Evolutionary conservation across 768 basidiomycete genomes (phyloP).

Genomic region (Plicaturopsis crispa): DNA sequence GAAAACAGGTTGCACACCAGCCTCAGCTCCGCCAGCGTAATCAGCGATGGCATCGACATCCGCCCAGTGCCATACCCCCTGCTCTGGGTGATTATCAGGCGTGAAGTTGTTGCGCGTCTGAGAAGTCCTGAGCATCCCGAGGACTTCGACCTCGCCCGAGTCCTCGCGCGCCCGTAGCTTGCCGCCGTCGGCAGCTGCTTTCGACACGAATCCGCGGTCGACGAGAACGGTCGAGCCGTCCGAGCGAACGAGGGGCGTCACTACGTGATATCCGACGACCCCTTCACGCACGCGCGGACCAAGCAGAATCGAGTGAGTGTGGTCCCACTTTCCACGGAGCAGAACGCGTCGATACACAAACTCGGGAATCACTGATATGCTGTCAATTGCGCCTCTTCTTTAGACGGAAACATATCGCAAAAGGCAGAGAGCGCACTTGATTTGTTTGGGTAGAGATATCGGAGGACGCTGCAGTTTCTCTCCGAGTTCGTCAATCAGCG

Average conservation of each 20-base stretch:
- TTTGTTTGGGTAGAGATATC: slow-evolving; percentile 67
- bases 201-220: slow-evolving; percentile 83
- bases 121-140: slow-evolving; percentile 83
- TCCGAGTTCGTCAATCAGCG: slow-evolving; percentile 88
- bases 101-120: slow-evolving; percentile 75
- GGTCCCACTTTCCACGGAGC: slow-evolving; percentile 73
- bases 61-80: slow-evolving; percentile 88
- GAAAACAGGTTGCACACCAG: slow-evolving; percentile 79
- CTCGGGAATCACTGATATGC: slow-evolving; percentile 74
- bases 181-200: slow-evolving; percentile 38
- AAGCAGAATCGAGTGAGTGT: slow-evolving; percentile 69
- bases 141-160: slow-evolving; percentile 56
- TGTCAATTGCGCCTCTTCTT: slow-evolving; percentile 29
- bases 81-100: slow-evolving; percentile 76
- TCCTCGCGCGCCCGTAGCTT: slow-evolving; percentile 26
- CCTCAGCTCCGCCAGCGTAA: slow-evolving; percentile 63
- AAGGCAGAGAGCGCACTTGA: slow-evolving; percentile 60
- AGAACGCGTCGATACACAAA: slow-evolving; percentile 85
- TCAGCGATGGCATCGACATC: slow-evolving; percentile 79
- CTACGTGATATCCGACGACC: slow-evolving; percentile 78
- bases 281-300: slow-evolving; percentile 87
- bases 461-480: slow-evolving; percentile 79
- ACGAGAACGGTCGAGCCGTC: slow-evolving; percentile 84
- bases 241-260: slow-evolving; percentile 78
- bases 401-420: slow-evolving; percentile 11